phyloP scores from a whole-genome alignment of 2,329 filamentous ascomycete species.

The Daldinia sp. region DNA sequence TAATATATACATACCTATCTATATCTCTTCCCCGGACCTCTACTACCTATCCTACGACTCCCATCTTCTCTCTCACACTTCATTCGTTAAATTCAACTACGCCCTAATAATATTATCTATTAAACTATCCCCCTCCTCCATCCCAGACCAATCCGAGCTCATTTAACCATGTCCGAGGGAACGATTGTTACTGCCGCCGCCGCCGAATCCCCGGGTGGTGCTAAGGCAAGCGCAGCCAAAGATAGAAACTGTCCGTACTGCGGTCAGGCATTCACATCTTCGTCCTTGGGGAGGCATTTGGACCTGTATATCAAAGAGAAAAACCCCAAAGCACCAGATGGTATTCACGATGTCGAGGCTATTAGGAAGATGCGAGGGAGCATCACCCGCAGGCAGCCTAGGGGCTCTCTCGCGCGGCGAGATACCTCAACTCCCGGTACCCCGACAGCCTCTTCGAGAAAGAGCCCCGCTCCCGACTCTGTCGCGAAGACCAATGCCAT shows the following conservation, averaged over 20 bases:
- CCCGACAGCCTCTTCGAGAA: slow-evolving; percentile 58
- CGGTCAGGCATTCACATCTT: slow-evolving; percentile 90
- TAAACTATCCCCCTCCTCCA: background rate
- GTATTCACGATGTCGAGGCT: slow-evolving; percentile 89
- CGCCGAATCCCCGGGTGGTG: slow-evolving; percentile 55
- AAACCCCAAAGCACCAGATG: slow-evolving; percentile 89
- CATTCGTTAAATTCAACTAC: slow-evolving; percentile 21
- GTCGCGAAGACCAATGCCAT: slow-evolving; percentile 55
- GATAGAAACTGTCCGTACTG: slow-evolving; percentile 93
- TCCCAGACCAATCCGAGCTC: slow-evolving; percentile 6
- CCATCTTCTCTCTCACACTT: slow-evolving; percentile 10
- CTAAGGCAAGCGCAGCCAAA: slow-evolving; percentile 70
- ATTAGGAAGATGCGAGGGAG: slow-evolving; percentile 85
- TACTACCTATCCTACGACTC: slow-evolving; percentile 9
- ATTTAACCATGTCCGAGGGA: slow-evolving; percentile 42
- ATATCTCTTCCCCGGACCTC: slow-evolving; percentile 14
- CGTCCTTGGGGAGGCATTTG: slow-evolving; percentile 90
- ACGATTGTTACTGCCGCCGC: slow-evolving; percentile 40
- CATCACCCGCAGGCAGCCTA: slow-evolving; percentile 87
- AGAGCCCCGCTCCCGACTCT: slow-evolving; percentile 57
- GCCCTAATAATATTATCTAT: slow-evolving; percentile 22
- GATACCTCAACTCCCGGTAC: slow-evolving; percentile 72
- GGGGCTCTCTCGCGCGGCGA: slow-evolving; percentile 71
- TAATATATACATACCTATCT: slow-evolving; percentile 32
- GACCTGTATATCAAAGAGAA: slow-evolving; percentile 95